Base-by-base conservation (phyloP, 2,329 filamentous ascomycete genomes). In the Aspergillus alliaceus region DNA sequence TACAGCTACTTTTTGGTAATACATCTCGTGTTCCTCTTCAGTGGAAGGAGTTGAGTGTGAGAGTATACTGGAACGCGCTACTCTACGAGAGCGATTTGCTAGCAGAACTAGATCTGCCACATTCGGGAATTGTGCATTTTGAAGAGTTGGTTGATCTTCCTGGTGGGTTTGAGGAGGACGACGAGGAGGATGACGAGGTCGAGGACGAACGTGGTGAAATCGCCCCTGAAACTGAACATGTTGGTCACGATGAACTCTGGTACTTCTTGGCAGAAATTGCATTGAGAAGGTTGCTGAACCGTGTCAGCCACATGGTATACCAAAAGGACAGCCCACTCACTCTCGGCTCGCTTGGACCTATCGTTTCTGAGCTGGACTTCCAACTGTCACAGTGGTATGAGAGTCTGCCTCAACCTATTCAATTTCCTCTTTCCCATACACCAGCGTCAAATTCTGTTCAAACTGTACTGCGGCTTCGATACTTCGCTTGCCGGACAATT, bases 371-470 rank as follows among this genome's bases (percentile, higher is more conserved):
- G 71, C 82, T 95, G 35, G 90, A 93, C 71, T 92, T 87, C 69
- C 90, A 95, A 73, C 78, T 95, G 50, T 88, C 86, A 5, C 90
- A 93, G 70, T 95, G 90, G 90, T 93, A 93, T 69, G 90, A 92
- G 66, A 89, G 85, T 63, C 79, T 95, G 42, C 90, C 90, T 5
- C 72, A 84, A 39, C 84, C 90, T 3, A 82, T 95, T 57, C 90
- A 91, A 65, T 95, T 95, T 64, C 88, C 90, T 1, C 89, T 91
- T 67, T 85, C 85, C 34, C 81, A 86, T 54, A 80, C 84, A 0
- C 82, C 87, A 51, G 78, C 91, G 25, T 82, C 85, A 55, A 89
- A 91, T 66, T 87, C 89, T 4, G 86, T 92, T 6, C 90, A 93
- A 73, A 91, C 89, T 0, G 90, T 93, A 7, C 78, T 95, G 49